A percentile compares a stretch with the other conserved stretches of the same genome.
phyloP scores from a whole-genome alignment of 2,329 filamentous ascomycete genomes.

The Alternaria angustiovoidea region DNA sequence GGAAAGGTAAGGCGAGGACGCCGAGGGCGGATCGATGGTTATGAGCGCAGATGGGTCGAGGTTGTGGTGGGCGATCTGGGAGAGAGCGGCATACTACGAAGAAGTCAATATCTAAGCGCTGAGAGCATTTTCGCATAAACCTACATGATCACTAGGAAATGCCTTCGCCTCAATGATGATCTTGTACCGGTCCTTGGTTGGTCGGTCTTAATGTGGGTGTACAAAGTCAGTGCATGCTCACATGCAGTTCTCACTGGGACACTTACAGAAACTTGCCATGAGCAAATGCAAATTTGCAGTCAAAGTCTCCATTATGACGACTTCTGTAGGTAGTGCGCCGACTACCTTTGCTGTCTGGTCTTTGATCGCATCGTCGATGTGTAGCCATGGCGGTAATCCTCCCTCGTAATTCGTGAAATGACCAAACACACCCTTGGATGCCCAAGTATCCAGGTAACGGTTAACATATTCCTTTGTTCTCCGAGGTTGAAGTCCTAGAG shows the following conservation, averaged over 20 bases:
- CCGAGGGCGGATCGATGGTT: constrained; percentile 69
- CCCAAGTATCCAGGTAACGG: constrained; percentile 83
- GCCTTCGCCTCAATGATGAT: constrained; percentile 90
- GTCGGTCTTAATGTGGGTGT: constrained; percentile 51
- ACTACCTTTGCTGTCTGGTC: constrained; percentile 75
- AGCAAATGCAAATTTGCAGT: constrained; percentile 83
- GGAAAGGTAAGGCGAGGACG: constrained; percentile 65
- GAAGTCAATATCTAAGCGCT: constrained; percentile 1
- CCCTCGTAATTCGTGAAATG: constrained; percentile 77
- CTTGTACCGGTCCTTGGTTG: constrained; percentile 72
- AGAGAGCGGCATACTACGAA: constrained; percentile 78
- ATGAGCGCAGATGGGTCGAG: constrained; percentile 75
- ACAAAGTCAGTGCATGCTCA: neutral
- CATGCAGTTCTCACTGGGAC: neutral
- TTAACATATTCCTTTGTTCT: constrained; percentile 71
- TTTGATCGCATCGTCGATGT: constrained; percentile 79
- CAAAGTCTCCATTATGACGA: constrained; percentile 88
- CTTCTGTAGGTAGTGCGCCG: constrained; percentile 74
- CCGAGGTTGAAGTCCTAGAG: constrained; percentile 82
- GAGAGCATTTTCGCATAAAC: constrained; percentile 2
- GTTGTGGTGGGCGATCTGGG: constrained; percentile 76
- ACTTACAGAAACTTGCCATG: constrained; percentile 79
- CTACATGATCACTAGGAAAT: constrained; percentile 84
- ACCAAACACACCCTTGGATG: constrained; percentile 81
- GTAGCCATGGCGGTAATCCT: constrained; percentile 76